phyloP scores from a whole-genome alignment of 768 basidiomycete species.

The Lactarius akahatsu region DNA sequence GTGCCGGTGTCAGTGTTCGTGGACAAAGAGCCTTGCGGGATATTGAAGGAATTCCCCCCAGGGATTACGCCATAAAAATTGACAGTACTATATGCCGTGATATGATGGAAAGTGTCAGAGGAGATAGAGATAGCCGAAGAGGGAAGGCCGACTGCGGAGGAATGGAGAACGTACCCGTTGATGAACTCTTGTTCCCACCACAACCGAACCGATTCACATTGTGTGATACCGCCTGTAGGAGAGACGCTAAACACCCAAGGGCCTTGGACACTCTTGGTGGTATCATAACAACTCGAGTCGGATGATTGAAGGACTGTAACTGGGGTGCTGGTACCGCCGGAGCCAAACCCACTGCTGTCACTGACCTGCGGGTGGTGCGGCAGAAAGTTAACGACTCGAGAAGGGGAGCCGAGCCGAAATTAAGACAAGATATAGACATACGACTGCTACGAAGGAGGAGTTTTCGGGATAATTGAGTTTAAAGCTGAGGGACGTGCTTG shows the following conservation, averaged over 20 bases:
- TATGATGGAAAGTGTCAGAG: slow-evolving; percentile 7
- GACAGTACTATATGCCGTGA: slow-evolving; percentile 43
- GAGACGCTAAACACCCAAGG: slow-evolving; percentile 59
- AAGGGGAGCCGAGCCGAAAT: not conserved
- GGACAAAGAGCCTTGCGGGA: slow-evolving; percentile 54
- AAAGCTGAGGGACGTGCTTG: slow-evolving; percentile 46
- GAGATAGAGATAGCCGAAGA: not conserved
- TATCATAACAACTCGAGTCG: slow-evolving; percentile 61
- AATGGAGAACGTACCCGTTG: slow-evolving; percentile 47
- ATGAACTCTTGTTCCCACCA: slow-evolving; percentile 59
- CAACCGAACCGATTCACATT: slow-evolving; percentile 61
- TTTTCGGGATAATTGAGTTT: slow-evolving; percentile 61
- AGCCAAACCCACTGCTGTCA: slow-evolving; percentile 60
- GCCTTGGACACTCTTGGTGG: slow-evolving; percentile 47
- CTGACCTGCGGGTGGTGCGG: slow-evolving; percentile 45
- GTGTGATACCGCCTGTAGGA: slow-evolving; percentile 62
- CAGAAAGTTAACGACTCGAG: not conserved
- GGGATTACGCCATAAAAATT: slow-evolving; percentile 73
- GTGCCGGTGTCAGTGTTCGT: slow-evolving; percentile 45
- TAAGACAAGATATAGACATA: slow-evolving; percentile 41
- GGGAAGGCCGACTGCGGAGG: not conserved
- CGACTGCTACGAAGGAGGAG: slow-evolving; percentile 76
- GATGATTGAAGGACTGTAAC: slow-evolving; percentile 52
- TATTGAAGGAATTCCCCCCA: slow-evolving; percentile 70
- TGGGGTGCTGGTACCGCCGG: slow-evolving; percentile 72